phyloP scores from a whole-genome alignment of 2,329 filamentous ascomycete genomes.

The Ophiostoma pallidulum region DNA sequence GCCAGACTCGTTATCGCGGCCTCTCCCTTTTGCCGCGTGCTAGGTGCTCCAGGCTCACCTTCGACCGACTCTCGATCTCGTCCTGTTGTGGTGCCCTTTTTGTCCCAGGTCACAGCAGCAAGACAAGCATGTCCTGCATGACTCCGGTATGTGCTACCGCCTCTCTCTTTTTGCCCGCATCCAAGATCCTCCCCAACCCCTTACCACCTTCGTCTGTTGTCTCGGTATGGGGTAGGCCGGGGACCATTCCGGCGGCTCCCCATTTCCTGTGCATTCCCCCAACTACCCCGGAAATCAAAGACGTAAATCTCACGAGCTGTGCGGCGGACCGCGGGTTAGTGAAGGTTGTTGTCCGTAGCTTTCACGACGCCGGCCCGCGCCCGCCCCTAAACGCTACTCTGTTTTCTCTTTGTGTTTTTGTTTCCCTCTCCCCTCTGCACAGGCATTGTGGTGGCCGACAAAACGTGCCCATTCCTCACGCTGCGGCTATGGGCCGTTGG shows the following conservation, averaged over 20 bases:
- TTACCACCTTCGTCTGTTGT: slow-evolving; percentile 7
- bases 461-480: neutral
- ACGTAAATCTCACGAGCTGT: too few species aligned
- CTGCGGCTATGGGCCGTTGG: neutral
- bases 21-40: neutral
- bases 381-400: neutral
- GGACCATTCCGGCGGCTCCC: neutral
- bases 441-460: neutral
- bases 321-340: too few species aligned
- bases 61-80: slow-evolving; percentile 1
- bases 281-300: too few species aligned
- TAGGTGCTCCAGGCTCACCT: neutral
- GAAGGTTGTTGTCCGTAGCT: too few species aligned
- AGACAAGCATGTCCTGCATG: slow-evolving; percentile 11
- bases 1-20: neutral
- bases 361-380: slow-evolving; percentile 1
- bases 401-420: neutral
- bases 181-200: neutral
- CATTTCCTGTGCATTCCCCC: too few species aligned
- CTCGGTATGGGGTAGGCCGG: slow-evolving; percentile 3
- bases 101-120: slow-evolving; percentile 6
- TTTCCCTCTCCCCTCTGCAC: slow-evolving; percentile 2
- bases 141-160: slow-evolving; percentile 10
- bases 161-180: neutral
- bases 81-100: slow-evolving; percentile 2